A percentile compares a stretch with the other conserved stretches of the same genome.
These are phyloP conservation scores for Neurospora sp. DNA, from an alignment of 2,329 filamentous ascomycete species.

Conservation along the genomic window DNA sequence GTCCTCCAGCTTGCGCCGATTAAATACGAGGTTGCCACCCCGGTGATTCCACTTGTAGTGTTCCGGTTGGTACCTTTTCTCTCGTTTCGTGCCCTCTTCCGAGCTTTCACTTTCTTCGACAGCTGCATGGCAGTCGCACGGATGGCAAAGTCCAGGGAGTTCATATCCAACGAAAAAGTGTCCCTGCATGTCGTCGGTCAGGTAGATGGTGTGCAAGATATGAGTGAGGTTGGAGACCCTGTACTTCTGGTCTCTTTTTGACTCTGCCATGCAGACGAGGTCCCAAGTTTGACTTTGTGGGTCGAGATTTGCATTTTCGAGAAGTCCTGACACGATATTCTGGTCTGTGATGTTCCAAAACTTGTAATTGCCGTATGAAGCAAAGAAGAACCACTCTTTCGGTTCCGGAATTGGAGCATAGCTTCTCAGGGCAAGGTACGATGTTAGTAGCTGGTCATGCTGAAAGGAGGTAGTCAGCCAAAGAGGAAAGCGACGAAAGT, in stretches of 20 bases:
- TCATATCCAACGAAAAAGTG: neutral
- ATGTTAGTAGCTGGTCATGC: neutral
- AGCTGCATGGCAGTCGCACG: neutral
- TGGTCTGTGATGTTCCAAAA: neutral
- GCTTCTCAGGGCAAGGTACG: neutral
- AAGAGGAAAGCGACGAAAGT: neutral
- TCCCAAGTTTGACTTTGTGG: neutral
- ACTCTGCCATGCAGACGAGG: neutral
- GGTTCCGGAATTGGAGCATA: neutral
- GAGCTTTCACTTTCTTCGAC: neutral
- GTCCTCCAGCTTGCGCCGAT: neutral
- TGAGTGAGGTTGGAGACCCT: neutral
- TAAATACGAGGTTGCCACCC: constrained; percentile 1
- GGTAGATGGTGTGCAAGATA: neutral
- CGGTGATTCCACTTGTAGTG: neutral
- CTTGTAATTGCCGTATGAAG: neutral
- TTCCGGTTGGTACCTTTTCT: neutral
- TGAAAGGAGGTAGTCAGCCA: neutral
- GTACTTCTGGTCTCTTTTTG: neutral
- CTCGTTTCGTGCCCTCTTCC: neutral
- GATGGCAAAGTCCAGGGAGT: neutral
- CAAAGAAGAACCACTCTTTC: neutral
- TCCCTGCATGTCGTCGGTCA: neutral
- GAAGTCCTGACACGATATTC: neutral
- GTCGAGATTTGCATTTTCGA: neutral